Conservation (phyloP, 1,284 basidiomycete species). For the Tilletia indica region DNA sequence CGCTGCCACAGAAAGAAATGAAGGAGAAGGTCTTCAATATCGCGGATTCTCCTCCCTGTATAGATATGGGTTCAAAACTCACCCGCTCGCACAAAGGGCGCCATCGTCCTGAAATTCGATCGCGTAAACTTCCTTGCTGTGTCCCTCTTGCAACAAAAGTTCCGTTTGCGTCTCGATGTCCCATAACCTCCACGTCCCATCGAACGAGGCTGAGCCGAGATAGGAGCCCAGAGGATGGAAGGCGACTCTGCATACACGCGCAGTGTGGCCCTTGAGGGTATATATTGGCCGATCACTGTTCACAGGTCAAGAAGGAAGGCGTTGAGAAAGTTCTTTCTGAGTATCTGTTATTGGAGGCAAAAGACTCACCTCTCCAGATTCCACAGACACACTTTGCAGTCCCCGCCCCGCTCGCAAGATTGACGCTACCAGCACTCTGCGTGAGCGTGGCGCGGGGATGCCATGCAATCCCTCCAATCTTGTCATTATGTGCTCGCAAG, state of each 20-base stretch:
- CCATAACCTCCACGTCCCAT: slow-evolving; percentile 98
- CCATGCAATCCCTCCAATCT: slow-evolving; percentile 94
- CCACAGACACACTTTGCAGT: slow-evolving; percentile 83
- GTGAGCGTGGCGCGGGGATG: slow-evolving; percentile 88
- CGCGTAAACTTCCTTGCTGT: slow-evolving; percentile 93
- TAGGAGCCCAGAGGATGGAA: slow-evolving; percentile 95
- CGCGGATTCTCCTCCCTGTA: no score
- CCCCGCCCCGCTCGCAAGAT: slow-evolving; percentile 87
- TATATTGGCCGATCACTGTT: slow-evolving; percentile 74
- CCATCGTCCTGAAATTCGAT: slow-evolving; percentile 95
- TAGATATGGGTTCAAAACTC: slow-evolving; percentile 32
- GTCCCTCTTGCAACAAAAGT: slow-evolving; percentile 88
- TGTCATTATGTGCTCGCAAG: slow-evolving; percentile 75
- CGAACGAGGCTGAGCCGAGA: slow-evolving; percentile 90
- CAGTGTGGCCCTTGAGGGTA: slow-evolving; percentile 80
- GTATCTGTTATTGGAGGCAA: not conserved
- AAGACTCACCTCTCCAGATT: slow-evolving; percentile 70
- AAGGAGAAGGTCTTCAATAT: no score
- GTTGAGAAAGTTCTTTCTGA: not conserved
- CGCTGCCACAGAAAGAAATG: slow-evolving; percentile 61
- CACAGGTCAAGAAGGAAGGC: slow-evolving; percentile 18
- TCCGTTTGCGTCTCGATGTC: slow-evolving; percentile 79
- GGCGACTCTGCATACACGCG: slow-evolving; percentile 84
- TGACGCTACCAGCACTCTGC: slow-evolving; percentile 69
- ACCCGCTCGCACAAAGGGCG: slow-evolving; percentile 88